Evolutionary conservation across 2,329 filamentous ascomycete genomes (phyloP).

Genomic region (Blastomyces parvus): DNA sequence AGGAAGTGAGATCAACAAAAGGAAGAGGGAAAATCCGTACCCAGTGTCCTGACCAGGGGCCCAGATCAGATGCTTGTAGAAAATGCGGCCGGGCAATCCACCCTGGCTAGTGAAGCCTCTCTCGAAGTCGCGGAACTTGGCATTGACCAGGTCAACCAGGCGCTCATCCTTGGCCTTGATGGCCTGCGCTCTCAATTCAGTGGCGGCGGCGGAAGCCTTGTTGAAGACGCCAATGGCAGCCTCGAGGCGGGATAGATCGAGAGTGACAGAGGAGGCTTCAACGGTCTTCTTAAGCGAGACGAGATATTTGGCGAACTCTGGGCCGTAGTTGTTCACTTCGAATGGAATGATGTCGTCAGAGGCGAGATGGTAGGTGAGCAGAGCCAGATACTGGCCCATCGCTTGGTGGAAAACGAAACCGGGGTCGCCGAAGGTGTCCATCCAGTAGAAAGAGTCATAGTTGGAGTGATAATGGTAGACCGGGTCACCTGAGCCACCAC

Average conservation of each 20-base stretch:
- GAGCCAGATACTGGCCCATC: slow-evolving; percentile 40
- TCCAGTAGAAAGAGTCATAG: slow-evolving; percentile 45
- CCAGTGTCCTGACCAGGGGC: slow-evolving; percentile 37
- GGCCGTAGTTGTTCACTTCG: slow-evolving; percentile 32
- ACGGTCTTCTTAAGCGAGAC: slow-evolving; percentile 26
- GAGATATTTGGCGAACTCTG: slow-evolving; percentile 29
- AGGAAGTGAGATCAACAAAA: not conserved
- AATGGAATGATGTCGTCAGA: slow-evolving; percentile 32
- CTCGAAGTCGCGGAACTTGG: slow-evolving; percentile 39
- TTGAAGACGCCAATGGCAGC: slow-evolving; percentile 32
- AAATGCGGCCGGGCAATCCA: slow-evolving; percentile 38
- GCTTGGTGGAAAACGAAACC: slow-evolving; percentile 42
- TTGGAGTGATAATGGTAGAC: slow-evolving; percentile 42
- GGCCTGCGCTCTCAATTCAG: slow-evolving; percentile 9
- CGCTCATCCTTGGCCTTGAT: slow-evolving; percentile 10
- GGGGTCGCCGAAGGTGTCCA: slow-evolving; percentile 43
- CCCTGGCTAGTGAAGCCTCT: slow-evolving; percentile 39
- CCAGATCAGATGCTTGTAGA: slow-evolving; percentile 40
- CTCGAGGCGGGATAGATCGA: slow-evolving; percentile 20
- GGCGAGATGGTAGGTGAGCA: slow-evolving; percentile 36
- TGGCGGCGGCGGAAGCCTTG: slow-evolving; percentile 17
- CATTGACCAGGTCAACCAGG: slow-evolving; percentile 30
- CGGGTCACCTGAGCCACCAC: slow-evolving; percentile 29
- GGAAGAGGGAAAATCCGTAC: slow-evolving; percentile 8
- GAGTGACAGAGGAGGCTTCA: slow-evolving; percentile 16